These are phyloP conservation scores for Candida lessepsii DNA, from an alignment of 805 yeast genomes.

Conservation along the genomic window DNA sequence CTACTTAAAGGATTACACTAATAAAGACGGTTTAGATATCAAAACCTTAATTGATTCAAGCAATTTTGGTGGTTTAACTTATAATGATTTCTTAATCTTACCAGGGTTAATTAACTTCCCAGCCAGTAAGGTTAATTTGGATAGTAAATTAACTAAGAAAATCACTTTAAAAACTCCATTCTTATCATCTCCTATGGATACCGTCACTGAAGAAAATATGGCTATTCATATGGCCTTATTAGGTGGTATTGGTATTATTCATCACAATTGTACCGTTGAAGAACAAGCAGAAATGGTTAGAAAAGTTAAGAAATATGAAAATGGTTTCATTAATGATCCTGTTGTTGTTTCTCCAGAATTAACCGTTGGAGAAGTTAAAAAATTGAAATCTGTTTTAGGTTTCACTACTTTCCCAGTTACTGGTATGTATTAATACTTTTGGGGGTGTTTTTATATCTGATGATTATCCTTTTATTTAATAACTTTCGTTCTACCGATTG, in stretches of 20 bases:
- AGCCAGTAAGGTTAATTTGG: slow-evolving; percentile 71
- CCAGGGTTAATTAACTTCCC: slow-evolving; percentile 95
- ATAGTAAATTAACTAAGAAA: slow-evolving; percentile 85
- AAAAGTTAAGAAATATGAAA: slow-evolving; percentile 94
- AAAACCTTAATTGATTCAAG: slow-evolving; percentile 85
- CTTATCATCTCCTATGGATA: slow-evolving; percentile 98
- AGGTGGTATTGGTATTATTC: slow-evolving; percentile 98
- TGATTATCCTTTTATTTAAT: slow-evolving; percentile 31
- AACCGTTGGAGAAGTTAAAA: slow-evolving; percentile 80
- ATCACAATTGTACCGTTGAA: slow-evolving; percentile 94
- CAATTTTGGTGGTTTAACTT: slow-evolving; percentile 92
- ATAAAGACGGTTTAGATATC: slow-evolving; percentile 83
- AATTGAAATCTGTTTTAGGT: slow-evolving; percentile 70
- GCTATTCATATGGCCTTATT: slow-evolving; percentile 97
- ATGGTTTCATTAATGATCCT: slow-evolving; percentile 92
- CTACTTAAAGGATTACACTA: slow-evolving; percentile 59
- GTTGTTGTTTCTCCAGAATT: slow-evolving; percentile 73
- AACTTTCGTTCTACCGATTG: slow-evolving; percentile 99
- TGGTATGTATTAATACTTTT: slow-evolving; percentile 65
- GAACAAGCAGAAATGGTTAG: slow-evolving; percentile 99
- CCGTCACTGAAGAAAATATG: slow-evolving; percentile 96
- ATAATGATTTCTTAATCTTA: slow-evolving; percentile 91
- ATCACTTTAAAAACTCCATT: slow-evolving; percentile 92
- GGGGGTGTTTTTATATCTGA: slow-evolving; percentile 13
- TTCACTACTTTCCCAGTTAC: slow-evolving; percentile 99